A percentile compares a stretch with the other conserved stretches of the same genome.
phyloP scores from a whole-genome alignment of 2,329 filamentous ascomycete species.

The Albophoma yamanashiensis region DNA sequence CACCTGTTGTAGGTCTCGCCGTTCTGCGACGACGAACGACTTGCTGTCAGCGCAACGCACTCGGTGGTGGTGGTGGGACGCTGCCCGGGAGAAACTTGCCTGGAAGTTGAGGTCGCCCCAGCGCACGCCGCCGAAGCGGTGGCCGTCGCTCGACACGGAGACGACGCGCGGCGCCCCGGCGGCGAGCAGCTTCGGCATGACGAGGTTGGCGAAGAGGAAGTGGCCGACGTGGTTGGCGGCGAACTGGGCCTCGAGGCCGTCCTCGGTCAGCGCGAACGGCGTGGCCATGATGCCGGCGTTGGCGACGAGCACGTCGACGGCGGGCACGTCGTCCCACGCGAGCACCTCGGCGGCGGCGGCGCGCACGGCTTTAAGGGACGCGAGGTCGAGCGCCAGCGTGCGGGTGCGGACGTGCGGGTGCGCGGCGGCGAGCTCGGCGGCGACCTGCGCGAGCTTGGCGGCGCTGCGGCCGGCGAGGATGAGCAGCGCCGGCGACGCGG shows the following conservation, averaged over 20 bases:
- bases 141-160: conserved; percentile 25
- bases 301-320: conserved; percentile 29
- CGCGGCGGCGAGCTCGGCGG: conserved; percentile 20
- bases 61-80: too few species aligned
- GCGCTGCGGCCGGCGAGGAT: conserved; percentile 34
- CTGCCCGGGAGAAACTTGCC: conserved; percentile 10
- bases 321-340: conserved; percentile 10
- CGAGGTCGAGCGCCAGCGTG: conserved; percentile 24
- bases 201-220: conserved; percentile 33
- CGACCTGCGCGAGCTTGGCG: conserved; percentile 26
- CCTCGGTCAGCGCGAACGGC: conserved; percentile 19
- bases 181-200: conserved; percentile 30
- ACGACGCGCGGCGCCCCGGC: conserved; percentile 24
- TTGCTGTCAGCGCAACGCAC: neutral
- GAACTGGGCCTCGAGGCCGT: conserved; percentile 33
- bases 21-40: conserved; percentile 9
- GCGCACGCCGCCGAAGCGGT: conserved; percentile 18
- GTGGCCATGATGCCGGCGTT: conserved; percentile 31
- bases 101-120: conserved; percentile 21
- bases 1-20: conserved; percentile 19
- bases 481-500: conserved; percentile 27
- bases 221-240: conserved; percentile 34
- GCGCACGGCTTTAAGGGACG: conserved; percentile 23
- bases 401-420: conserved; percentile 21
- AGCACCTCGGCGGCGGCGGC: conserved; percentile 23